A percentile compares a stretch with the other conserved stretches of the same genome.
Conservation (phyloP, 805 yeast species). For the Kodamaea neixiangensis region DNA sequence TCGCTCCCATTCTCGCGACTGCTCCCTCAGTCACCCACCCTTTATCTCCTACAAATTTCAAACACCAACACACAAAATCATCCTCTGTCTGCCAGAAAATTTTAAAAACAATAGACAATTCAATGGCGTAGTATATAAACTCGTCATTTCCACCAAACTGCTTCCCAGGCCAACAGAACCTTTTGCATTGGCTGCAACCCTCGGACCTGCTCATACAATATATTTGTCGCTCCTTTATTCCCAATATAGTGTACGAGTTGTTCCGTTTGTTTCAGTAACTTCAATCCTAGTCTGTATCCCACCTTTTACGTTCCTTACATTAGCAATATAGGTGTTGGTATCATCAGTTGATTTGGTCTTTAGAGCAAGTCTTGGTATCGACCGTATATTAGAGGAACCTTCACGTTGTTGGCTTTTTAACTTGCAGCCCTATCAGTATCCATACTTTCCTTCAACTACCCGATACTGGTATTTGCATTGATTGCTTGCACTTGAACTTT, state of each 20-base stretch:
- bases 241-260: conserved; percentile 3
- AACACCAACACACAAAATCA: conserved; percentile 6
- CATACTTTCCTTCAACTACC: not conserved
- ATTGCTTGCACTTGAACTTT: not conserved
- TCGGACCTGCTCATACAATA: conserved; percentile 4
- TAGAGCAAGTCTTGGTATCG: not conserved
- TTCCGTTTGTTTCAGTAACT: not conserved
- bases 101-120: conserved; percentile 6
- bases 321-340: not conserved
- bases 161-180: conserved; percentile 4
- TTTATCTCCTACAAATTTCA: not conserved
- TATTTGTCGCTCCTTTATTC: conserved; percentile 14
- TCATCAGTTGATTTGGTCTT: not conserved
- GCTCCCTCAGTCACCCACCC: too few species aligned
- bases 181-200: conserved; percentile 4
- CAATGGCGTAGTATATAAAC: conserved; percentile 1
- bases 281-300: not conserved
- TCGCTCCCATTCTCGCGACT: too few species aligned
- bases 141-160: conserved; percentile 1
- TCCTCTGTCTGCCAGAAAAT: conserved; percentile 2
- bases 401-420: not conserved
- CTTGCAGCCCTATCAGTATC: not conserved
- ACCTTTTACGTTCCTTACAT: conserved; percentile 4
- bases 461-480: not conserved
- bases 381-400: not conserved